phyloP scores from a whole-genome alignment of 495 filamentous ascomycete species.

The Niebla homalea region DNA sequence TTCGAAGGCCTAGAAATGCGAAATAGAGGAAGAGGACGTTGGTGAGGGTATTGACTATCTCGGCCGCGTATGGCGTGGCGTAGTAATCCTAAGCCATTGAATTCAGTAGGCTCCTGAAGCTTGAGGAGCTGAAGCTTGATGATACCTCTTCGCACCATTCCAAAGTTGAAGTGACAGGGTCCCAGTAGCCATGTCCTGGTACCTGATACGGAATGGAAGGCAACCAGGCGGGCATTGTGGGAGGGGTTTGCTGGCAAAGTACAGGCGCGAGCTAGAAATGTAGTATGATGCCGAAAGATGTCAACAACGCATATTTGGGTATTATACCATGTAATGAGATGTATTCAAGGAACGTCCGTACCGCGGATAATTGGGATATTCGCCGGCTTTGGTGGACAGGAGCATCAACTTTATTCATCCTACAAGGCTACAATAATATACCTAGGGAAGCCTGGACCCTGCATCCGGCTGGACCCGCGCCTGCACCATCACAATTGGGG shows the following conservation, averaged over 20 bases:
- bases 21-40: slow-evolving; percentile 68
- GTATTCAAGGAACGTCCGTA: no score
- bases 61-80: slow-evolving; percentile 45
- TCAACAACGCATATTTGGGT: no score
- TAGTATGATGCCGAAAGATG: no score
- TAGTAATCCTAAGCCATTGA: slow-evolving; percentile 40
- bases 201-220: slow-evolving; percentile 56
- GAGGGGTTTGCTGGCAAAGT: not conserved
- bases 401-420: not conserved
- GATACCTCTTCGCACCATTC: slow-evolving; percentile 88
- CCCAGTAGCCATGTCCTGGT: slow-evolving; percentile 61
- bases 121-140: not conserved
- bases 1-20: slow-evolving; percentile 56
- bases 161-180: slow-evolving; percentile 72
- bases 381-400: not conserved
- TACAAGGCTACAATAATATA: no score
- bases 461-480: no score
- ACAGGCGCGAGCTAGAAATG: not conserved
- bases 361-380: not conserved
- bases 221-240: slow-evolving; percentile 20
- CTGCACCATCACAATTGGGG: no score
- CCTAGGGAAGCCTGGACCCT: not conserved
- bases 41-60: slow-evolving; percentile 63
- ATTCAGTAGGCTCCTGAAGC: not conserved
- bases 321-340: no score